These are phyloP conservation scores for Trypanosoma avium DNA, from an alignment of 208 protist species.

Conservation along the genomic window DNA sequence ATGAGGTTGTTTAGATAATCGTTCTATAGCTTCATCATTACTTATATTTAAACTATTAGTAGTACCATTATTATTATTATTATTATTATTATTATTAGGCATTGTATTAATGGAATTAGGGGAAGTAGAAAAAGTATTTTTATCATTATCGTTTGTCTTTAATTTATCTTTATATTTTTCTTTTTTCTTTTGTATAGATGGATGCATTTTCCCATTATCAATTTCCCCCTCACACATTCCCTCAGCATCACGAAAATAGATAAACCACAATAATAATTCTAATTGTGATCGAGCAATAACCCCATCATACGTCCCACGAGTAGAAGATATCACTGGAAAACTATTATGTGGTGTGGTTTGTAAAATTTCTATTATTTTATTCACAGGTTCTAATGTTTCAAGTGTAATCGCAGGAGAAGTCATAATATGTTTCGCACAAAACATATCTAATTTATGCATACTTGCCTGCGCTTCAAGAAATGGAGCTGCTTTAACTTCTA, in stretches of 20 bases:
- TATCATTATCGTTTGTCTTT: too few species aligned
- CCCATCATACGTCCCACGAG: conserved; percentile 40
- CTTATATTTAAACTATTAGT: neutral
- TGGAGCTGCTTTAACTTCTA: conserved; percentile 77
- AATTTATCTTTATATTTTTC: too few species aligned
- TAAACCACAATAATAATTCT: conserved; percentile 56
- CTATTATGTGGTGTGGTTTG: conserved; percentile 71
- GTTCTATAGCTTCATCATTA: neutral
- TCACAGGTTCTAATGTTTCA: conserved; percentile 43
- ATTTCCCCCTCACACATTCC: conserved; percentile 10
- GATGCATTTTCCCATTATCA: conserved; percentile 1
- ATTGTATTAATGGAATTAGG: neutral
- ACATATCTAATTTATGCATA: conserved; percentile 51
- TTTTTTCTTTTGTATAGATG: too few species aligned
- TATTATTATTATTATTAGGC: neutral
- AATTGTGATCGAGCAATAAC: conserved; percentile 53
- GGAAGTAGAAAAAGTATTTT: neutral
- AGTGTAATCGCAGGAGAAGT: conserved; percentile 52
- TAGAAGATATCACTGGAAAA: conserved; percentile 77
- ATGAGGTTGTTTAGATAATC: conserved; percentile 20
- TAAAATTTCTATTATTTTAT: conserved; percentile 48
- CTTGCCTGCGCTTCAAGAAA: conserved; percentile 61
- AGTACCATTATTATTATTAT: neutral
- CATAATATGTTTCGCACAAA: conserved; percentile 82
- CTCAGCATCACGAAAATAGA: conserved; percentile 49